Evolutionary conservation across 169 alveolate species (phyloP), one percentile per base, ranked within the genome.

Genomic region (Eimeria maxima): DNA sequence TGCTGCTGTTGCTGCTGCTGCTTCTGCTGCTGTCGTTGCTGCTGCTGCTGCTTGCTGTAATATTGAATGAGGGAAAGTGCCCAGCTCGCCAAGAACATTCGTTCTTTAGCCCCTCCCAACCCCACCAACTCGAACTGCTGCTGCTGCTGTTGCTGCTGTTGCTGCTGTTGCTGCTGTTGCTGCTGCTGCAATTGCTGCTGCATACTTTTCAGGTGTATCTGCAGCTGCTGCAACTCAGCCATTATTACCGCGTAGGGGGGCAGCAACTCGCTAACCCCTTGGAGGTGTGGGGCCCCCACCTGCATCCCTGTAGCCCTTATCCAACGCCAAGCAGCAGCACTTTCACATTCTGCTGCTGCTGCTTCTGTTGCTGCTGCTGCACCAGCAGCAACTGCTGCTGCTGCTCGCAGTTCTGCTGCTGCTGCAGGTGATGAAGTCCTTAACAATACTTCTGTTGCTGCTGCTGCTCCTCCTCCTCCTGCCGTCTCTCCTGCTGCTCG

Each of bases 111-210:
- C 53, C 7, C 53, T 27, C 42, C 74, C 83, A 73, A 0, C 29
- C 29, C 83, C 55, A 0, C 24, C 83, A 33, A 73, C 69, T 42
- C 67, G 10, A 27, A 18, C 50, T 55, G 74, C 29, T 83, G 91
- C 91, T 83, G 91, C 91, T 55, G 76, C 60, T 53, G 60, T 3
- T 11, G 60, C 2, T 53, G 60, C 60, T 11, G 16, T 53, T 50
- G 90, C 90, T 38, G 88, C 44, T 76, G 90, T 74, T 81, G 90
- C 88, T 38, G 88, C 88, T 45, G 88, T 18, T 76, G 88, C 65
- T 76, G 88, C 88, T 11, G 60, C 60, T 55, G 76, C 92, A 8
- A 55, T 10, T 55, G 76, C 92, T 83, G 71, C 60, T 29, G 74
- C 55, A 83, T 27, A 22, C 55, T 1, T n/a, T 83, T 83, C 91